Evolutionary conservation across 495 filamentous ascomycete genomes (phyloP).

Genomic region (Oleoguttula mirabilis): DNA sequence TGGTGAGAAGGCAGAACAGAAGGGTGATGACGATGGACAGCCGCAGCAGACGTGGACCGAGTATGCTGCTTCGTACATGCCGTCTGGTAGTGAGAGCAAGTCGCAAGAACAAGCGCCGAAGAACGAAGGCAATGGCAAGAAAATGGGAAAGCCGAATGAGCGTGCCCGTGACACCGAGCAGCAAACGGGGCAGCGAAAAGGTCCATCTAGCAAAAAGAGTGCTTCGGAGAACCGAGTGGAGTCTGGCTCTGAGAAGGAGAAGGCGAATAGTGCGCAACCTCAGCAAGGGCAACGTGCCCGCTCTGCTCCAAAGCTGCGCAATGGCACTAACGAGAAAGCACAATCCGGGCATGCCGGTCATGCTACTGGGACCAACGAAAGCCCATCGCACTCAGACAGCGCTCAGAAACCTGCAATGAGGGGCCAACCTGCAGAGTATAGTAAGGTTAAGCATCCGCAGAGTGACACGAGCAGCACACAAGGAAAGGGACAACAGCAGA

Average conservation of each 20-base stretch:
- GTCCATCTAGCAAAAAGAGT: background rate
- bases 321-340: background rate
- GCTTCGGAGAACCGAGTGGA: background rate
- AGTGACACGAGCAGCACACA: background rate
- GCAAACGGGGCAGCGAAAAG: background rate
- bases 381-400: background rate
- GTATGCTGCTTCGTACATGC: slow-evolving; percentile 4
- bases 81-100: slow-evolving; percentile 2
- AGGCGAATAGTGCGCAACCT: too few relatives aligned
- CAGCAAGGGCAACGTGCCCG: too few relatives aligned
- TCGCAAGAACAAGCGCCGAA: background rate
- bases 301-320: too few relatives aligned
- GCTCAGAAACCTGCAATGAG: too few relatives aligned
- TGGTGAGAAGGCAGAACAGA: too few relatives aligned
- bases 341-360: background rate
- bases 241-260: background rate
- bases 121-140: background rate
- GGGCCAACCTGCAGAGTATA: background rate
- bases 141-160: background rate
- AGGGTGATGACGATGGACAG: background rate
- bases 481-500: background rate
- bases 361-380: background rate
- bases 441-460: background rate
- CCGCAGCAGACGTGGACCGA: background rate
- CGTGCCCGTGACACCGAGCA: background rate